These are phyloP conservation scores for Brassica cretica DNA, from an alignment of 345 rosid species.

Conservation along the genomic window DNA sequence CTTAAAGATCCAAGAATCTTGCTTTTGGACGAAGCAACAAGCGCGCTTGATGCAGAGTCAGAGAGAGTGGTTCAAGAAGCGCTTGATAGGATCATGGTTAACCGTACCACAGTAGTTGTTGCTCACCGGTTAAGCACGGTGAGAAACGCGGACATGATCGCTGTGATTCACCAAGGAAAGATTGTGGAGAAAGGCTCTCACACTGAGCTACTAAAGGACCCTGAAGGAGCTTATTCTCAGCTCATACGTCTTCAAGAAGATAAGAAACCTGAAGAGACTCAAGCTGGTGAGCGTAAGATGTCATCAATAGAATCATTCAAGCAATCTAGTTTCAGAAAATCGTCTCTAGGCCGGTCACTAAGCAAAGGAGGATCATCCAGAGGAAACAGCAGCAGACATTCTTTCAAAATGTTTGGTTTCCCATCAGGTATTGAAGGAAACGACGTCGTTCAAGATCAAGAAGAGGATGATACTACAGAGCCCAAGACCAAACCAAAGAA, in stretches of 20 bases:
- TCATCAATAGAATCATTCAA: constrained; percentile 38
- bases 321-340: constrained; percentile 48
- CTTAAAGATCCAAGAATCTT: constrained; percentile 65
- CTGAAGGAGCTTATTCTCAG: constrained; percentile 84
- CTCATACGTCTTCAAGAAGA: constrained; percentile 75
- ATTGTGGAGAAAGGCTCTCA: constrained; percentile 61
- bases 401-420: constrained; percentile 58
- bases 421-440: constrained; percentile 45
- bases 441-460: constrained; percentile 35
- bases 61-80: constrained; percentile 68
- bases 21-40: constrained; percentile 75
- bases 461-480: constrained; percentile 17
- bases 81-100: constrained; percentile 56
- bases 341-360: constrained; percentile 39
- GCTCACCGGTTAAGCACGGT: constrained; percentile 70
- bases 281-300: constrained; percentile 43
- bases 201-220: constrained; percentile 61
- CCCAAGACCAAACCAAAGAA: constrained; percentile 27
- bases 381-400: constrained; percentile 59
- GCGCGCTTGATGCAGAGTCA: constrained; percentile 76
- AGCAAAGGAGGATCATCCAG: constrained; percentile 57
- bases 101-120: constrained; percentile 58
- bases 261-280: constrained; percentile 40
- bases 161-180: constrained; percentile 51
- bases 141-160: constrained; percentile 54